Percentiles rank a stretch among this genome's conserved stretches.
Conservation (phyloP, 2,329 filamentous ascomycete genomes). For the Aspergillus calidoustus region DNA sequence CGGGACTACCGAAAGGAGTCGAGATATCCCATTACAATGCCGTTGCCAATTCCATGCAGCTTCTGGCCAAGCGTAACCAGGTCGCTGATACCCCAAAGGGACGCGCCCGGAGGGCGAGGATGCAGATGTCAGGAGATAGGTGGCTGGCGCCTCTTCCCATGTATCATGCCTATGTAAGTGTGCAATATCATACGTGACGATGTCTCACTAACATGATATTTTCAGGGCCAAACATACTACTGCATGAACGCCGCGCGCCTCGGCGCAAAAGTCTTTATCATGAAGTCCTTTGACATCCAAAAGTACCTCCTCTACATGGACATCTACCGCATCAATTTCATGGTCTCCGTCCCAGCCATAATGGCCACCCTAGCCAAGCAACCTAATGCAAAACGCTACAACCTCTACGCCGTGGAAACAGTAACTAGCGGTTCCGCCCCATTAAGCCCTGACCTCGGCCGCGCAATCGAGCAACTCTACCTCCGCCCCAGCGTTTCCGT, state of each 20-base stretch:
- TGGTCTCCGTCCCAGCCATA: constrained; percentile 3
- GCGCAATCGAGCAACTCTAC: constrained; percentile 1
- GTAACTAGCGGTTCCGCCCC: constrained; percentile 16
- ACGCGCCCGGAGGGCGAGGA: not conserved
- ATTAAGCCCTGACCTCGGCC: constrained; percentile 13
- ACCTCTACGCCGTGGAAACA: constrained; percentile 7
- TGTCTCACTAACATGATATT: not conserved
- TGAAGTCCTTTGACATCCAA: constrained; percentile 8
- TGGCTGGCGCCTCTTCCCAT: constrained; percentile 16
- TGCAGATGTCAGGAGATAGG: constrained; percentile 11
- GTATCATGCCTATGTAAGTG: constrained; percentile 16
- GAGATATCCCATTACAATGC: constrained; percentile 20
- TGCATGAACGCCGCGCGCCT: constrained; percentile 7
- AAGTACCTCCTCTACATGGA: constrained; percentile 6
- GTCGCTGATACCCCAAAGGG: constrained; percentile 1
- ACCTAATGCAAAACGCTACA: not conserved
- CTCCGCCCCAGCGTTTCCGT: constrained; percentile 6
- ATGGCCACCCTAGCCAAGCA: constrained; percentile 5
- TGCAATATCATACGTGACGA: not conserved
- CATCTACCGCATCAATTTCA: constrained; percentile 13
- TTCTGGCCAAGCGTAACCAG: constrained; percentile 4
- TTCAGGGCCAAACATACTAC: constrained; percentile 10
- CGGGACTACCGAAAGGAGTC: constrained; percentile 14
- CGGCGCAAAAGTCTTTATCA: constrained; percentile 17
- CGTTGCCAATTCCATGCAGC: constrained; percentile 11